These are phyloP conservation scores for Cyclotella cryptica DNA, from an alignment of 108 stramenopile genomes.

Conservation along the genomic window DNA sequence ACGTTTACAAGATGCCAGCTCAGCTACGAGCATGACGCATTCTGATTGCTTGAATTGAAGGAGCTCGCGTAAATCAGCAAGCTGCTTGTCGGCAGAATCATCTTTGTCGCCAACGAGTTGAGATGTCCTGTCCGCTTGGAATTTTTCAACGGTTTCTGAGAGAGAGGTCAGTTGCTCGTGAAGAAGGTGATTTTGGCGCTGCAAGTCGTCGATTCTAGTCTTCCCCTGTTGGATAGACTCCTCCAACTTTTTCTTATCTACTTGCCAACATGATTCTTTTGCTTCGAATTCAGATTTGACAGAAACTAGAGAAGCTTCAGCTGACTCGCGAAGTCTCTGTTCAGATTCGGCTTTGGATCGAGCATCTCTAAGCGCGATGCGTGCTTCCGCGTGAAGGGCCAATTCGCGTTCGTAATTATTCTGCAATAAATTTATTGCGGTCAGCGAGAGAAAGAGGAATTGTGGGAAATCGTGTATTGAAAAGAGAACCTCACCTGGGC, in stretches of 20 bases:
- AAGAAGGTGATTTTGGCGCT: constrained; percentile 77
- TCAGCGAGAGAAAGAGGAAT: neutral
- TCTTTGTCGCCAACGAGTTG: constrained; percentile 35
- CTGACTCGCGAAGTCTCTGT: constrained; percentile 51
- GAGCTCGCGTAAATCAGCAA: constrained; percentile 80
- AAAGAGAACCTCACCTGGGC: constrained; percentile 24
- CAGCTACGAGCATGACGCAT: constrained; percentile 73
- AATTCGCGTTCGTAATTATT: constrained; percentile 89
- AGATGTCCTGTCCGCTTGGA: constrained; percentile 49
- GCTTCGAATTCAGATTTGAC: constrained; percentile 61
- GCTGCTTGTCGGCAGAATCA: constrained; percentile 42
- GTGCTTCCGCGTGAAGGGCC: constrained; percentile 75
- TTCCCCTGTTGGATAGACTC: constrained; percentile 58
- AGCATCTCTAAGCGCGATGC: constrained; percentile 70
- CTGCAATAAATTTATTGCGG: constrained; percentile 20
- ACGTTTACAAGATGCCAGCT: constrained; percentile 78
- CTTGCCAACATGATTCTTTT: constrained; percentile 52
- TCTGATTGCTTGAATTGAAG: constrained; percentile 85
- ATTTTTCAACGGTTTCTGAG: constrained; percentile 65
- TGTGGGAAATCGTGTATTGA: no score
- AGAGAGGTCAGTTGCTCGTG: constrained; percentile 82
- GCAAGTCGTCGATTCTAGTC: constrained; percentile 61
- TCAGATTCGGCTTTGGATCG: constrained; percentile 68
- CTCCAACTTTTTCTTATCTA: constrained; percentile 63
- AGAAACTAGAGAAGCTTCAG: constrained; percentile 56